Percentiles rank a stretch among this genome's conserved stretches.
Conservation (phyloP, 805 yeast genomes). For the Candida manassasensis region DNA sequence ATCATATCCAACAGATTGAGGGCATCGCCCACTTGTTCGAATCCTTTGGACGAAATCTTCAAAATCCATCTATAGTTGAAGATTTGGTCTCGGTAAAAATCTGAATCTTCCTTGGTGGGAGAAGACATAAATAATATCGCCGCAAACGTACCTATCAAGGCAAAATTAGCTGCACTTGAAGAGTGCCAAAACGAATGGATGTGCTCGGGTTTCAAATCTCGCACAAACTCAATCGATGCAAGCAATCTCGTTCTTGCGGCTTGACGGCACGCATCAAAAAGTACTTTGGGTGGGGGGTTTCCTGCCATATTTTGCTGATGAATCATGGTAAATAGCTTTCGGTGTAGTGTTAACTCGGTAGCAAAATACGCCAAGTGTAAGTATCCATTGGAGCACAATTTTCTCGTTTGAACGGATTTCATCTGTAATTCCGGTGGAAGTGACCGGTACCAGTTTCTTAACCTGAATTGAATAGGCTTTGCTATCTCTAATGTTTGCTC, state of each 20-base stretch:
- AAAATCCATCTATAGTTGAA: constrained; percentile 74
- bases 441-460: constrained; percentile 75
- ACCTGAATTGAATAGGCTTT: constrained; percentile 70
- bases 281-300: constrained; percentile 30
- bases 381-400: constrained; percentile 69
- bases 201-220: constrained; percentile 74
- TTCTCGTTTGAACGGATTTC: constrained; percentile 55
- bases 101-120: constrained; percentile 55
- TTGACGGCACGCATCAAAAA: constrained; percentile 60
- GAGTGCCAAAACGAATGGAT: constrained; percentile 89
- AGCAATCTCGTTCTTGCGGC: constrained; percentile 80
- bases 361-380: constrained; percentile 84
- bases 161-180: constrained; percentile 70
- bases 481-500: constrained; percentile 70
- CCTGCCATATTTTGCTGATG: constrained; percentile 31
- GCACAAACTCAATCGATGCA: constrained; percentile 78
- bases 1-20: constrained; percentile 67
- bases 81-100: constrained; percentile 60
- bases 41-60: constrained; percentile 69
- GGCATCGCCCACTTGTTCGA: constrained; percentile 75
- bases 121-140: constrained; percentile 73
- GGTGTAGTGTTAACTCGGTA: constrained; percentile 80
- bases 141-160: constrained; percentile 85
- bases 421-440: constrained; percentile 61
- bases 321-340: constrained; percentile 63